These are phyloP conservation scores for Neoscytalidium dimidiatum DNA, from an alignment of 2,329 filamentous ascomycete species.

Conservation along the genomic window DNA sequence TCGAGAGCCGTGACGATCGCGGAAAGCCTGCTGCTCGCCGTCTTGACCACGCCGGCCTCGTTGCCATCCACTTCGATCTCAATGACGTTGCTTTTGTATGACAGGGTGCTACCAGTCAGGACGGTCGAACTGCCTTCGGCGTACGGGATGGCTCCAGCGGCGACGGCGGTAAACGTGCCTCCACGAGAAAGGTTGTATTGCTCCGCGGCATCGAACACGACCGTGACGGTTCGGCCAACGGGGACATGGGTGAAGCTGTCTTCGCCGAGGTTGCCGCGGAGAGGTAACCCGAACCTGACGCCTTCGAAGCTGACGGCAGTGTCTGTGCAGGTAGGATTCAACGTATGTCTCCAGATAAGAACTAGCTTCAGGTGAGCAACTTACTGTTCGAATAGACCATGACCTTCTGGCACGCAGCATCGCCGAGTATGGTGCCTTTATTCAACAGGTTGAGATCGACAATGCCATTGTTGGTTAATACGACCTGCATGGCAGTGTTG, in stretches of 20 bases:
- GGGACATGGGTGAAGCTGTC: conserved; percentile 54
- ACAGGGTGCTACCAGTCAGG: conserved; percentile 54
- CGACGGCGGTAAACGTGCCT: conserved; percentile 58
- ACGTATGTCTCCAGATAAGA: not conserved
- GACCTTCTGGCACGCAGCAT: conserved; percentile 55
- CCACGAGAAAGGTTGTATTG: conserved; percentile 53
- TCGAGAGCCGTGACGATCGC: conserved; percentile 50
- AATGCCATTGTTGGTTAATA: conserved; percentile 56
- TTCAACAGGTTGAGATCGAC: conserved; percentile 55
- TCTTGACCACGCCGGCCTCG: conserved; percentile 53
- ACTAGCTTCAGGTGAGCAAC: conserved; percentile 23
- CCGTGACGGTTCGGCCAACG: conserved; percentile 51
- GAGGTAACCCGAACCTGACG: conserved; percentile 53
- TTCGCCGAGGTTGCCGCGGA: conserved; percentile 42
- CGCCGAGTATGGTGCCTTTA: conserved; percentile 56
- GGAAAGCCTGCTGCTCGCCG: conserved; percentile 41
- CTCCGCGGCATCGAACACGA: conserved; percentile 58
- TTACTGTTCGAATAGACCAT: conserved; percentile 51
- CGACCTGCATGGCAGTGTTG: conserved; percentile 56
- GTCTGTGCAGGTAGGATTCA: conserved; percentile 32
- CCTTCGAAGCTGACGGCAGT: conserved; percentile 54
- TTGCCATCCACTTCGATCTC: conserved; percentile 60
- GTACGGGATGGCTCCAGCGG: conserved; percentile 59
- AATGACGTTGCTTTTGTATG: conserved; percentile 62
- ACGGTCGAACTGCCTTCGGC: conserved; percentile 55